Conservation (phyloP, 1,284 basidiomycete genomes). For the Prillingera fragicola region DNA sequence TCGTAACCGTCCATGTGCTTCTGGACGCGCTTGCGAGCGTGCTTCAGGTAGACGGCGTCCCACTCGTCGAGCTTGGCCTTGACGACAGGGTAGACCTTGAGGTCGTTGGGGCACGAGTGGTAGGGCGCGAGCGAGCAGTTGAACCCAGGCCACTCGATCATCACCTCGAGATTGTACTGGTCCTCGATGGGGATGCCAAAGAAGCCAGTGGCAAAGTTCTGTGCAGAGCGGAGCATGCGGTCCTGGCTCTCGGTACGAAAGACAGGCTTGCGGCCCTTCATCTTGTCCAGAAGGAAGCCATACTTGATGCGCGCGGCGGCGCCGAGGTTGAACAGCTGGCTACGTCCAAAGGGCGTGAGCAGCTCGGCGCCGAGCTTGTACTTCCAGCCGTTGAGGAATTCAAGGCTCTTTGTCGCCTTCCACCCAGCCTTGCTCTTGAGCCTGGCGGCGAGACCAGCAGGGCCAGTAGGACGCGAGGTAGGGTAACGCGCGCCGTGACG, state of each 20-base stretch:
- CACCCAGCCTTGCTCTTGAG: slow-evolving; percentile 27
- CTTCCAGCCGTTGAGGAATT: slow-evolving; percentile 51
- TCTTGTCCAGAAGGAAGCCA: slow-evolving; percentile 45
- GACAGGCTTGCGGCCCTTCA: slow-evolving; percentile 46
- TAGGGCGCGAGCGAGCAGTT: slow-evolving; percentile 52
- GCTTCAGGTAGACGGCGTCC: slow-evolving; percentile 64
- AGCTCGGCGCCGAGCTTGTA: slow-evolving; percentile 52
- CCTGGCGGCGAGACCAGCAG: slow-evolving; percentile 29
- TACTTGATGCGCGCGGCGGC: slow-evolving; percentile 47
- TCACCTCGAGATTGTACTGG: slow-evolving; percentile 48
- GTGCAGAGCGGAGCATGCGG: slow-evolving; percentile 50
- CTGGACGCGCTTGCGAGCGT: slow-evolving; percentile 62
- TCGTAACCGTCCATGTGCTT: slow-evolving; percentile 60
- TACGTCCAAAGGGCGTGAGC: slow-evolving; percentile 52
- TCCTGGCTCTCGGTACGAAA: slow-evolving; percentile 50
- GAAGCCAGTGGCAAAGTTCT: slow-evolving; percentile 51
- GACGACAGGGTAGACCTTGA: slow-evolving; percentile 16
- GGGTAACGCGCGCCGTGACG: slow-evolving; percentile 50
- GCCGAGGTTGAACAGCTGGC: slow-evolving; percentile 49
- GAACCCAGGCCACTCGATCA: slow-evolving; percentile 48
- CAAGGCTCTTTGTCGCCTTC: slow-evolving; percentile 42
- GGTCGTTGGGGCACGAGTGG: slow-evolving; percentile 37
- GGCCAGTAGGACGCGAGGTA: slow-evolving; percentile 30
- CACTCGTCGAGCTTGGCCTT: slow-evolving; percentile 51
- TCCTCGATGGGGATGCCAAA: slow-evolving; percentile 49